phyloP scores from a whole-genome alignment of 2,329 filamentous ascomycete species.

The Beauveria medogensis region DNA sequence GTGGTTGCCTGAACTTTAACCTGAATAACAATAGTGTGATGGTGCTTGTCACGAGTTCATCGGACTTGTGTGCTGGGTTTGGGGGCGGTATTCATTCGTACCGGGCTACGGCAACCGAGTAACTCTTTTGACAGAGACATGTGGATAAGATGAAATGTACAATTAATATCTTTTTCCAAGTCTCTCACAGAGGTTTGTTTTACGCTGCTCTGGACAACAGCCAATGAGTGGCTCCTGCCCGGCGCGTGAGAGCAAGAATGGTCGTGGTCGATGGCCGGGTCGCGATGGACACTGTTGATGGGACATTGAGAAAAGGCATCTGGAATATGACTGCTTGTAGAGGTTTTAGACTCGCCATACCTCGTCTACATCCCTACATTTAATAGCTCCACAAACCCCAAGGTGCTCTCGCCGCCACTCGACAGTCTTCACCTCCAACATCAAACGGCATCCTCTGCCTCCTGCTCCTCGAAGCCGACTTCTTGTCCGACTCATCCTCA shows the following conservation, averaged over 20 bases:
- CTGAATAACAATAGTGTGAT: background rate
- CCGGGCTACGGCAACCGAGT: background rate
- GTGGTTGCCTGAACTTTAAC: background rate
- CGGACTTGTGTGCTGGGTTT: background rate
- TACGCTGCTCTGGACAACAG: background rate
- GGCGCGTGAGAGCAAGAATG: conserved; percentile 10
- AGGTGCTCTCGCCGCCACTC: background rate
- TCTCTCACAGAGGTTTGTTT: background rate
- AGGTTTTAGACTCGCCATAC: background rate
- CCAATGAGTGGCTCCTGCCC: conserved; percentile 1
- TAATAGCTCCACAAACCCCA: background rate
- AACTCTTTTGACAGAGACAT: background rate
- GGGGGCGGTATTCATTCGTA: background rate
- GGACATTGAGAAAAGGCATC: too few relatives aligned
- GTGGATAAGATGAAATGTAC: background rate
- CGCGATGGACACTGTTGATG: background rate
- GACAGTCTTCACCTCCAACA: background rate
- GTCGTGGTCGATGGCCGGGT: background rate
- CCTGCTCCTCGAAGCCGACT: background rate
- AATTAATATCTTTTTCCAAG: background rate
- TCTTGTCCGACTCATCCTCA: background rate
- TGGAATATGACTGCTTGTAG: background rate
- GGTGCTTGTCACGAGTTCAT: background rate
- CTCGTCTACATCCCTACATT: background rate
- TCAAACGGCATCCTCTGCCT: background rate